phyloP scores from a whole-genome alignment of 768 basidiomycete species.

The Pleurotus cornucopiae region DNA sequence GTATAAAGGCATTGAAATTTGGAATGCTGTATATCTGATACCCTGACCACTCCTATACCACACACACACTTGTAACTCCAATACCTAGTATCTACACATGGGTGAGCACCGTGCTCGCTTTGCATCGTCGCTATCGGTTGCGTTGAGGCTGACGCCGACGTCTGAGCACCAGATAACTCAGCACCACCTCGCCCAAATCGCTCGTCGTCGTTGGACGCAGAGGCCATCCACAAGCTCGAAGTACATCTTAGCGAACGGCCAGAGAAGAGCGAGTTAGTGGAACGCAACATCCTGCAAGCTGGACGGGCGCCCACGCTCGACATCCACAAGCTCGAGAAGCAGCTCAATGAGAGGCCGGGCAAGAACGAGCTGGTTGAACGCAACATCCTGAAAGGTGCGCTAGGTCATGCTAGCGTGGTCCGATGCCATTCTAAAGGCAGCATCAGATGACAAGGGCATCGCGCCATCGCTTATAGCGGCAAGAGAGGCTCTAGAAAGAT shows the following conservation, averaged over 20 bases:
- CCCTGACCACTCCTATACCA: conserved; percentile 2
- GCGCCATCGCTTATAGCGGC: conserved; percentile 59
- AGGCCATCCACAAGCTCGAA: conserved; percentile 45
- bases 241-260: conserved; percentile 49
- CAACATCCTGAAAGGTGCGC: conserved; percentile 63
- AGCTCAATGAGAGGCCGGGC: conserved; percentile 48
- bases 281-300: conserved; percentile 70
- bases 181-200: neutral
- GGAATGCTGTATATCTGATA: neutral
- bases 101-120: neutral
- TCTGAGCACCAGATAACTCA: neutral
- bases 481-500: conserved; percentile 52
- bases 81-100: neutral
- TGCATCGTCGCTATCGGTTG: neutral
- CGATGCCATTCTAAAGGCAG: too few species aligned
- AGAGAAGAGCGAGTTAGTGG: conserved; percentile 57
- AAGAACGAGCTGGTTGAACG: conserved; percentile 59
- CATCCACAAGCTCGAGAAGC: conserved; percentile 46
- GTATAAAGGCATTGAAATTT: neutral
- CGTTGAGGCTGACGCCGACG: neutral
- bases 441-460: conserved; percentile 54
- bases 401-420: neutral
- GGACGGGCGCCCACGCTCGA: conserved; percentile 13
- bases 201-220: conserved; percentile 15
- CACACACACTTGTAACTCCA: too few species aligned